Evolutionary conservation across 2,329 filamentous ascomycete species (phyloP), one percentile per base, ranked within the genome.

Genomic region (Diaporthe vexans): DNA sequence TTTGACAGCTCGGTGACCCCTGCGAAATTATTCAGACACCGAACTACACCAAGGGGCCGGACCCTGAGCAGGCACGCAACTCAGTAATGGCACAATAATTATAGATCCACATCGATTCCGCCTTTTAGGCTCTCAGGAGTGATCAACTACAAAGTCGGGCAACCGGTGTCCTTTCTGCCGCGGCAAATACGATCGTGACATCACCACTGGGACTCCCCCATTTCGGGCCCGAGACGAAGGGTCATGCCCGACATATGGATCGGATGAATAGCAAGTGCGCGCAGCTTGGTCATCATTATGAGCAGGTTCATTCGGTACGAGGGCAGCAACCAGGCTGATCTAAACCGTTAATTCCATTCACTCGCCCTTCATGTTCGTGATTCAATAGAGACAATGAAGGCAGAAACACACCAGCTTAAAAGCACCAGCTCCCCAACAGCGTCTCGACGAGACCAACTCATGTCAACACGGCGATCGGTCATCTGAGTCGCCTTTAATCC

Each of bases 151-250:
- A 52, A 71, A 21, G n/a, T 19, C 9, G 54, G 40, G 21, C 10
- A 24, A 19, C 26, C 13, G 4, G 7, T 29, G 37, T 9, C 24
- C 4, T n/a, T 2, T 17, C n/a, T 13, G 9, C 9, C 57, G 5
- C 24, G 7, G 19, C 54, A 17, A 17, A 21, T n/a, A 24, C n/a
- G 6, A 5, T 26, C 13, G 70, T 72, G 70, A 72, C 70, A 72
- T 72, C 70, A 72, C 57, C 69, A 56, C 57, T 72, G 24, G 51
- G 13, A 51, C n/a, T 46, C n/a, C 35, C n/a, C 70, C 57, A 63
- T 46, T 56, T 72, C 70, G 70, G 70, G 29, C 57, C 70, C 70
- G 70, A 72, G 35, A 37, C 21, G 21, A 43, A 13, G 10, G 11
- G 43, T 63, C 15, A 58, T 54, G 46, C 43, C 70, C 70, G 57